Conservation (phyloP, 208 protist species). For the Trypanosoma congolense region DNA sequence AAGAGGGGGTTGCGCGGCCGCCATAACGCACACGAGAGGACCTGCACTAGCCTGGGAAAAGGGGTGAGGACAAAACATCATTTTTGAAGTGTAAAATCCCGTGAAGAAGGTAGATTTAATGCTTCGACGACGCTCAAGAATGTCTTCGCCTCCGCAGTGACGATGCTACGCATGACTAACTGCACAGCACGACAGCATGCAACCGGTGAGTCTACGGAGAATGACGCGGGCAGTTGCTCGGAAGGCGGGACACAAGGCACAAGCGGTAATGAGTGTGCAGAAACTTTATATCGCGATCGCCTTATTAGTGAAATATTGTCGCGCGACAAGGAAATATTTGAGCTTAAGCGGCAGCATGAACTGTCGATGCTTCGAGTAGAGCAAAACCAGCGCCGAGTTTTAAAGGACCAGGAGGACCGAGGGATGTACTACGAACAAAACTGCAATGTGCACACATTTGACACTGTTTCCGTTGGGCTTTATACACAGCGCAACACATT, state of each 20-base stretch:
- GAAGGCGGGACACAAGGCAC: too few relatives aligned
- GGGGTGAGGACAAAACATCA: too few relatives aligned
- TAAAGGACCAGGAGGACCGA: slow-evolving; percentile 85
- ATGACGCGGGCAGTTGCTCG: not conserved
- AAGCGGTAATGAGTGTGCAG: not conserved
- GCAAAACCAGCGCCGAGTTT: slow-evolving; percentile 72
- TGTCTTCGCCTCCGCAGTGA: too few relatives aligned
- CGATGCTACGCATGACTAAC: not conserved
- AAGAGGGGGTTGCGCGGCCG: too few relatives aligned
- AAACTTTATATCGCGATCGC: slow-evolving; percentile 34
- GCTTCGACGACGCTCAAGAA: too few relatives aligned
- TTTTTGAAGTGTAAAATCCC: too few relatives aligned
- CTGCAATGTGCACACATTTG: slow-evolving; percentile 86
- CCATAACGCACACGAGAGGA: too few relatives aligned
- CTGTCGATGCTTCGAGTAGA: slow-evolving; percentile 87
- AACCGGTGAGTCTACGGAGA: not conserved
- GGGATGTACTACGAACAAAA: slow-evolving; percentile 91
- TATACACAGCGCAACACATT: slow-evolving; percentile 84
- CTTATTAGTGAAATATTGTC: slow-evolving; percentile 73
- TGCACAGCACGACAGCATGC: too few relatives aligned
- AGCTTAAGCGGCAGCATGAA: slow-evolving; percentile 87
- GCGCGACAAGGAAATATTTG: slow-evolving; percentile 86
- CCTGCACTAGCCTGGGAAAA: too few relatives aligned
- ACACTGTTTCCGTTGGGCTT: slow-evolving; percentile 79
- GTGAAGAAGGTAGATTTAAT: too few relatives aligned